A percentile compares a stretch with the other conserved stretches of the same genome.
Conservation (phyloP, 768 basidiomycete genomes). For the Tylopilus balloui region DNA sequence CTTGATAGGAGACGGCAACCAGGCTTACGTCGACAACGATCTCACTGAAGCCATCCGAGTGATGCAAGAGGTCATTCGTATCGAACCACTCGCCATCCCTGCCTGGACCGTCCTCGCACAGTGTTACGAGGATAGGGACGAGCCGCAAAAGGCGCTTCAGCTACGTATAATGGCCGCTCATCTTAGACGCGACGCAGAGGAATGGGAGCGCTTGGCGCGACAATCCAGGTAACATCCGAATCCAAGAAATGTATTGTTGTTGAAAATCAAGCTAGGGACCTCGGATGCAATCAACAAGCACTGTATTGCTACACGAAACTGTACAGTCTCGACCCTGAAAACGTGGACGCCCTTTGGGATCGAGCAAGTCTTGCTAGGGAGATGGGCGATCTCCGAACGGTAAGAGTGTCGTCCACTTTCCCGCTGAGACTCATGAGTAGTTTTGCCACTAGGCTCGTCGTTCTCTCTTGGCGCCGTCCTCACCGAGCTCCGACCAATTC, state of each 20-base stretch:
- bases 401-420: constrained; percentile 29
- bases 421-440: not conserved
- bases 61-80: constrained; percentile 90
- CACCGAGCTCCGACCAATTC: constrained; percentile 60
- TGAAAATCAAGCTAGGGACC: constrained; percentile 53
- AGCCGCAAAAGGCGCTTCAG: constrained; percentile 17
- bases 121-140: constrained; percentile 14
- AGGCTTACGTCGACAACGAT: constrained; percentile 74
- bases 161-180: constrained; percentile 49
- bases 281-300: constrained; percentile 78
- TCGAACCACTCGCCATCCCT: constrained; percentile 77
- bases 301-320: constrained; percentile 89
- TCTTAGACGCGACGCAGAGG: constrained; percentile 75
- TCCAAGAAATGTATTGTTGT: constrained; percentile 42
- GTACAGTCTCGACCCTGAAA: constrained; percentile 69
- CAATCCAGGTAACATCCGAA: constrained; percentile 59
- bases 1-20: constrained; percentile 76
- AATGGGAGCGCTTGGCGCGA: constrained; percentile 78
- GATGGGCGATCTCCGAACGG: constrained; percentile 64
- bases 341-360: constrained; percentile 87
- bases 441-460: constrained; percentile 21
- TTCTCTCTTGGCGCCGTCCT: constrained; percentile 49
- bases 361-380: constrained; percentile 77
- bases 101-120: constrained; percentile 69
- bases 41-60: constrained; percentile 65